A percentile compares a stretch with the other conserved stretches of the same genome.
These are phyloP conservation scores for Chloranthus sessilifolius DNA, from an alignment of 164 flowering plant genomes.

Conservation along the genomic window DNA sequence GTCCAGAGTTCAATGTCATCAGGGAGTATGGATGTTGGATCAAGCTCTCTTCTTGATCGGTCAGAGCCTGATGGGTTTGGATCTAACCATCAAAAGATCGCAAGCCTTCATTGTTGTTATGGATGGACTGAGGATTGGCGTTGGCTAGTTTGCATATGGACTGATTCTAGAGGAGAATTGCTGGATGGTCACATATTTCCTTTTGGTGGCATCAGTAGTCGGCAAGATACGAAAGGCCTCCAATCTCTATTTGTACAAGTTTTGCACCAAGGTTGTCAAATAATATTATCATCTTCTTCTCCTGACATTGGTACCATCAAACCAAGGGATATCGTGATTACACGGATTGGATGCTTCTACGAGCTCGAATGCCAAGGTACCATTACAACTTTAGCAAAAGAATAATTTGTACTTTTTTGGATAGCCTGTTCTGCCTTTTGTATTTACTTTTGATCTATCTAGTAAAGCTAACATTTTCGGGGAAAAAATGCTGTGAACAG, in stretches of 20 bases:
- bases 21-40: constrained; percentile 49
- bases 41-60: constrained; percentile 56
- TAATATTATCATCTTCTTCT: constrained; percentile 58
- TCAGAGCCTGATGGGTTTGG: constrained; percentile 54
- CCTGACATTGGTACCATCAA: constrained; percentile 51
- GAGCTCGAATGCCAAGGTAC: constrained; percentile 97
- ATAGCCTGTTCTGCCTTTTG: background rate
- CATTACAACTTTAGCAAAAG: too few species aligned
- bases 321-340: constrained; percentile 86
- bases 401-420: too few species aligned
- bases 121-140: constrained; percentile 99
- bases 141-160: constrained; percentile 96
- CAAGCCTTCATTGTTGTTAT: constrained; percentile 95
- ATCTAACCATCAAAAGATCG: constrained; percentile 38
- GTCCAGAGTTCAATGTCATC: constrained; percentile 42
- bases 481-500: constrained; percentile 45
- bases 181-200: constrained; percentile 92
- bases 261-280: constrained; percentile 88
- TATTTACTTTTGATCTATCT: background rate
- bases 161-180: constrained; percentile 94
- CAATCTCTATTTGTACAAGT: constrained; percentile 88
- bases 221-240: constrained; percentile 97
- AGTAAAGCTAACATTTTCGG: too few species aligned
- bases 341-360: constrained; percentile 88
- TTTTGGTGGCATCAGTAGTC: constrained; percentile 96